These are phyloP conservation scores for Nelumbo lutea DNA, from an alignment of 164 flowering plant species.

Conservation along the genomic window DNA sequence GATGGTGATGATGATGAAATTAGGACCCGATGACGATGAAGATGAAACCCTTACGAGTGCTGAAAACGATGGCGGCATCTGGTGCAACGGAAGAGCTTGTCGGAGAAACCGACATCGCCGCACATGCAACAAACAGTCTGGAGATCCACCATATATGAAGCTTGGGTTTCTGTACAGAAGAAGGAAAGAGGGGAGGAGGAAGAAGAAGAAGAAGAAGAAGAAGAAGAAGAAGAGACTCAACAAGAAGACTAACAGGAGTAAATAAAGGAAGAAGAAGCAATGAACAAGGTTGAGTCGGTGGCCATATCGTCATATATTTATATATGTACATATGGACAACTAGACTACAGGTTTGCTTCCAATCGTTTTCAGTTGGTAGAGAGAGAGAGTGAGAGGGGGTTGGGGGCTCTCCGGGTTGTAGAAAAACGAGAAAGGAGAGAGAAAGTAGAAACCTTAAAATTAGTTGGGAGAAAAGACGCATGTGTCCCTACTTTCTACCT, in stretches of 20 bases:
- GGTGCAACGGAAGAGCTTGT: constrained; percentile 88
- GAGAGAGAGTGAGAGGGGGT: constrained; percentile 13
- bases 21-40: background rate
- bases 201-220: constrained; percentile 11
- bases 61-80: constrained; percentile 75
- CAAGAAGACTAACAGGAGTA: background rate
- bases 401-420: too few relatives aligned
- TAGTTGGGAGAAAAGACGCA: background rate
- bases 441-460: background rate
- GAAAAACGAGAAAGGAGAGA: too few relatives aligned
- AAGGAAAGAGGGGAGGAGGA: background rate
- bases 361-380: constrained; percentile 54
- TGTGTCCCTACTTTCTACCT: background rate
- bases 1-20: constrained; percentile 8
- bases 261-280: constrained; percentile 10
- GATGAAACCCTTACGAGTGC: constrained; percentile 64
- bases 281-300: constrained; percentile 35
- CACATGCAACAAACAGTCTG: constrained; percentile 91
- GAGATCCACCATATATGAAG: constrained; percentile 61
- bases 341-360: constrained; percentile 58
- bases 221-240: constrained; percentile 11
- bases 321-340: constrained; percentile 13
- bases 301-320: background rate
- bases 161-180: background rate
- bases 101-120: constrained; percentile 91